A percentile compares a stretch with the other conserved stretches of the same genome.
Evolutionary conservation across 306 rosid genomes (phyloP).

Genomic region (Betula pendula): DNA sequence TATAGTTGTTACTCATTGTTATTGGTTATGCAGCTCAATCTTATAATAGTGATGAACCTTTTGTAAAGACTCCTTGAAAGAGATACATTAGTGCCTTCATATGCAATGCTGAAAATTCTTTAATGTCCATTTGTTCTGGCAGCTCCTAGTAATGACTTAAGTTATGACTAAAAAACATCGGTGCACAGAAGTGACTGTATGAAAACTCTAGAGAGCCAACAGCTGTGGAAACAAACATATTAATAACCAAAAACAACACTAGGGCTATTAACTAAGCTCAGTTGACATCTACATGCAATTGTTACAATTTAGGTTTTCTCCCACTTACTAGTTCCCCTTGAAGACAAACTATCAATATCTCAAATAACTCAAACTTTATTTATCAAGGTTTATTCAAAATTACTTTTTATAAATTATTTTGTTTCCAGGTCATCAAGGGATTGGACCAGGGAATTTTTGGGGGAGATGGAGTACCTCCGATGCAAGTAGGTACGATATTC

Average conservation of each 20-base stretch:
- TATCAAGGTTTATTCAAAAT: constrained; percentile 14
- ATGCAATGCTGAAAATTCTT: neutral
- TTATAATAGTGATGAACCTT: neutral
- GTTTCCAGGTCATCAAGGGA: constrained; percentile 65
- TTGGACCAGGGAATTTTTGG: constrained; percentile 95
- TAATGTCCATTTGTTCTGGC: neutral
- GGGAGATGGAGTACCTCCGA: constrained; percentile 95
- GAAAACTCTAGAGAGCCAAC: neutral
- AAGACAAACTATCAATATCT: neutral
- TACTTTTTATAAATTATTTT: constrained; percentile 6
- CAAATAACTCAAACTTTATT: neutral
- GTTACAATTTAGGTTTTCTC: neutral
- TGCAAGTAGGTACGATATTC: constrained; percentile 70
- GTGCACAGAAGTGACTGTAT: neutral
- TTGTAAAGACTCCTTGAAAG: neutral
- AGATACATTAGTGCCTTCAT: neutral
- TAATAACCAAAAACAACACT: neutral
- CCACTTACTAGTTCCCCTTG: neutral
- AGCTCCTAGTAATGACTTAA: neutral
- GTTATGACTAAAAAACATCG: neutral
- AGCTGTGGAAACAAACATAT: neutral
- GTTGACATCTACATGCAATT: neutral
- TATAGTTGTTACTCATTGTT: neutral
- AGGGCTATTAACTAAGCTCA: neutral
- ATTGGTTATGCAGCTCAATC: neutral